Evolutionary conservation across 2,329 filamentous ascomycete genomes (phyloP), one percentile per base, ranked within the genome.

Genomic region (Aspergillus sp.): DNA sequence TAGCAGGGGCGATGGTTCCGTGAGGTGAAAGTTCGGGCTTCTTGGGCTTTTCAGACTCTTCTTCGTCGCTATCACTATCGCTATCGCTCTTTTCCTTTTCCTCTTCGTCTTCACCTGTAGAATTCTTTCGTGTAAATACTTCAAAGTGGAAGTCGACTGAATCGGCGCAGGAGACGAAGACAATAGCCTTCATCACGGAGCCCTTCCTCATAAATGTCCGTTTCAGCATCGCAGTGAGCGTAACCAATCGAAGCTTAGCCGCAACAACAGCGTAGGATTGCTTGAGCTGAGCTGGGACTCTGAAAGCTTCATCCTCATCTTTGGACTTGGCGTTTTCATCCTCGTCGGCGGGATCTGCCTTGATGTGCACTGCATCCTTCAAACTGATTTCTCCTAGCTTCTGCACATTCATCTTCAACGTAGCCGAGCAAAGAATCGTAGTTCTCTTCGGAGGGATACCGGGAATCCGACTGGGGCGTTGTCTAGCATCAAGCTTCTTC

Each of bases 111-210:
- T 48, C 46, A 46, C 60, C 42, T 47, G 49, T 42, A 10, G 53
- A 49, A 12, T 61, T 51, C 39, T 67, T 65, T 12, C 68, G 70
- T 6, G 75, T 84, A 45, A 98, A 79, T 3, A 95, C 72, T 48
- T 94, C 86, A 63, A 90, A 97, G 65, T 97, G 91, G 58, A 96
- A 98, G 63, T 98, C 90, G 46, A 97, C 93, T 1, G 89, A 93
- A 64, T 98, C 93, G 13, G 93, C 90, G 59, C 93, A 98, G 8
- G 91, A 95, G 39, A 98, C 87, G 70, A 98, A 98, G 31, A 98
- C 77, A 48, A 98, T 96, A 19, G 86, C 88, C 67, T 98, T 97
- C 88, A 95, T 96, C 12, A 95, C 87, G 1, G 88, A 89, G 0
- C 90, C 91, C 65, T 86, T 88, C 12, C 90, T 80, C 45, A 88